Evolutionary conservation across 2,329 filamentous ascomycete genomes (phyloP).

Genomic region (Escovopsis sp.): DNA sequence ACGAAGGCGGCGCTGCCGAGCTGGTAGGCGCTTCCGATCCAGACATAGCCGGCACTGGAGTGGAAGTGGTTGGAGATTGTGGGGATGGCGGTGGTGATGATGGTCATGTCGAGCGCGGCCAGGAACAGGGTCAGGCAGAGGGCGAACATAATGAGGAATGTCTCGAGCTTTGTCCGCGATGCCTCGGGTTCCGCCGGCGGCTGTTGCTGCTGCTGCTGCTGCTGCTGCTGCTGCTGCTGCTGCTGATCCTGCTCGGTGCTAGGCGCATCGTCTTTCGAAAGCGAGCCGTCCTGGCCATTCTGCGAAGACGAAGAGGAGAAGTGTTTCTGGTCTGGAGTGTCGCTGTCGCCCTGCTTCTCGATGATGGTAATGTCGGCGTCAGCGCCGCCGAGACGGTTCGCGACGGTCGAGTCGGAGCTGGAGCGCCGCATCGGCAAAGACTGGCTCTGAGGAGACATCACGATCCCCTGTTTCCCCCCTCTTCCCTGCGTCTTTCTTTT

Average conservation of each 20-base stretch:
- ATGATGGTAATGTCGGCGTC: not conserved
- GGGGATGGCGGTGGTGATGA: constrained; percentile 52
- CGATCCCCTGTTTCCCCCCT: no score
- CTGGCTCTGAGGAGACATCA: no score
- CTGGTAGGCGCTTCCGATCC: constrained; percentile 63
- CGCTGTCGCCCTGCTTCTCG: not conserved
- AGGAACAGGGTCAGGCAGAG: constrained; percentile 34
- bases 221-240: constrained; percentile 1
- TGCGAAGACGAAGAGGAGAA: not conserved
- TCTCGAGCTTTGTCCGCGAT: constrained; percentile 23
- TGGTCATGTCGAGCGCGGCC: constrained; percentile 43
- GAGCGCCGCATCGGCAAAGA: constrained; percentile 5
- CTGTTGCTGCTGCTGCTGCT: not conserved
- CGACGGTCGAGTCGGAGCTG: constrained; percentile 16
- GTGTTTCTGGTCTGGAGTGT: not conserved
- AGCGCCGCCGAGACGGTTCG: constrained; percentile 11
- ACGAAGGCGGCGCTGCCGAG: constrained; percentile 52
- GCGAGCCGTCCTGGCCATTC: not conserved
- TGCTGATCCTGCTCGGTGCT: not conserved
- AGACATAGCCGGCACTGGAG: constrained; percentile 56
- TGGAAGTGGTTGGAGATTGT: constrained; percentile 49
- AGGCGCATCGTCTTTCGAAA: constrained; percentile 5
- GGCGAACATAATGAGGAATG: constrained; percentile 24
- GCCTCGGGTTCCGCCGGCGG: constrained; percentile 18
- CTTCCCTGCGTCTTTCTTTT: no score